These are phyloP conservation scores for Hymenochaete sp. DNA, from an alignment of 1,284 basidiomycete species.

Conservation along the genomic window DNA sequence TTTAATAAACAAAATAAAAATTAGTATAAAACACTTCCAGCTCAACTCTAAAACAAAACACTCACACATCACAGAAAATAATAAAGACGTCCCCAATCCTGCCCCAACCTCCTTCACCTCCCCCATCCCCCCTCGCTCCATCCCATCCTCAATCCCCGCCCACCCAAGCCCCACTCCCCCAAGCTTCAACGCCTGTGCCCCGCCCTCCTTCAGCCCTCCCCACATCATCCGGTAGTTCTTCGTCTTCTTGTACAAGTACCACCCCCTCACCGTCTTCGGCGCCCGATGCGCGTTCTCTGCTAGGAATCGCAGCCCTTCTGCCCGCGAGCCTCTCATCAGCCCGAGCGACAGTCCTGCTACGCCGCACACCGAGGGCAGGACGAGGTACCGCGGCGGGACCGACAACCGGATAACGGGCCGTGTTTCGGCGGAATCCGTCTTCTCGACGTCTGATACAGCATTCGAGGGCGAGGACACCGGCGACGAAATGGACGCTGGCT, in stretches of 20 bases:
- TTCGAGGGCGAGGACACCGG: too few relatives aligned
- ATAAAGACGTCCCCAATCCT: conserved; percentile 49
- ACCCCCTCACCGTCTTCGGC: conserved; percentile 73
- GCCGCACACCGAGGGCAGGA: conserved; percentile 49
- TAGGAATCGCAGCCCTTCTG: conserved; percentile 38
- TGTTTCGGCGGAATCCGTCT: background rate
- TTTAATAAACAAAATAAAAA: conserved; percentile 15
- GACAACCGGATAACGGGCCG: conserved; percentile 28
- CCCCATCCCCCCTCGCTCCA: conserved; percentile 36
- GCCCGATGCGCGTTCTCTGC: conserved; percentile 62
- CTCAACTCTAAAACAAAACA: conserved; percentile 20
- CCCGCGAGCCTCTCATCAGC: conserved; percentile 58
- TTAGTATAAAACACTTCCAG: too few relatives aligned
- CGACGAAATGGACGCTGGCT: too few relatives aligned
- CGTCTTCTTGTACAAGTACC: conserved; percentile 90
- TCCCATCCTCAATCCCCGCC: conserved; percentile 60
- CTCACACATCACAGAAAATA: conserved; percentile 60
- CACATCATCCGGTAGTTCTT: conserved; percentile 80
- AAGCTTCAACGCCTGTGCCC: conserved; percentile 46
- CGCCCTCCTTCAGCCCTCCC: conserved; percentile 62
- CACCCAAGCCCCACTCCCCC: conserved; percentile 50
- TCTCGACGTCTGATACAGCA: too few relatives aligned
- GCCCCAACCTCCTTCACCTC: conserved; percentile 52
- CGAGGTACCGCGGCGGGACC: conserved; percentile 31
- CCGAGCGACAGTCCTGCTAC: conserved; percentile 59